Conservation (phyloP, 805 yeast genomes). For the Clavispora carvajalis region DNA sequence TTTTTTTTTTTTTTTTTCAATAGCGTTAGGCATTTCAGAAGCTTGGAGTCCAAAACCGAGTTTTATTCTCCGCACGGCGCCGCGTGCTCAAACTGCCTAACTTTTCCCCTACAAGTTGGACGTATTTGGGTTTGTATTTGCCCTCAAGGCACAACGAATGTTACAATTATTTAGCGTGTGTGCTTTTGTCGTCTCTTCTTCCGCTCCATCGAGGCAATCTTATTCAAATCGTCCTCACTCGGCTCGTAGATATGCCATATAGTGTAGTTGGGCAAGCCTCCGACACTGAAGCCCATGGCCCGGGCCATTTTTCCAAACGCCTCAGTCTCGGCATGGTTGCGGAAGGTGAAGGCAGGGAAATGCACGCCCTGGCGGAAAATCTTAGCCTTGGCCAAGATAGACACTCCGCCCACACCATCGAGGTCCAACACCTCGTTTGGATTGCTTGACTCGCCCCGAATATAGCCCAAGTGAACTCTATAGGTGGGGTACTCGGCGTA, state of each 20-base stretch:
- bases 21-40: no score
- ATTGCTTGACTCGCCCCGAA: conserved; percentile 57
- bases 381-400: conserved; percentile 68
- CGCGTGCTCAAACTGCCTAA: no score
- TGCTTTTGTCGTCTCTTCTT: conserved; percentile 45
- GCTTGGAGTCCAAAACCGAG: no score
- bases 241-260: conserved; percentile 91
- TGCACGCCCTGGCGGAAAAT: conserved; percentile 75
- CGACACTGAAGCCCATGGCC: conserved; percentile 74
- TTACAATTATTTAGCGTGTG: neutral
- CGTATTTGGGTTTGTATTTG: neutral
- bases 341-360: conserved; percentile 79
- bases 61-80: no score
- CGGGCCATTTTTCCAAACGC: conserved; percentile 81
- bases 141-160: neutral
- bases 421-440: conserved; percentile 60
- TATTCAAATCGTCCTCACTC: conserved; percentile 72
- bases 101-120: no score
- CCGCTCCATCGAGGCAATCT: conserved; percentile 66
- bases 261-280: conserved; percentile 86
- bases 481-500: conserved; percentile 84
- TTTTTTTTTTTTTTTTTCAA: neutral
- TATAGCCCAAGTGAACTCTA: conserved; percentile 76
- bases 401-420: conserved; percentile 87
- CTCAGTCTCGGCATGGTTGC: conserved; percentile 85